Conservation (phyloP, 2,329 filamentous ascomycete genomes). For the Geosmithia putterillii region DNA sequence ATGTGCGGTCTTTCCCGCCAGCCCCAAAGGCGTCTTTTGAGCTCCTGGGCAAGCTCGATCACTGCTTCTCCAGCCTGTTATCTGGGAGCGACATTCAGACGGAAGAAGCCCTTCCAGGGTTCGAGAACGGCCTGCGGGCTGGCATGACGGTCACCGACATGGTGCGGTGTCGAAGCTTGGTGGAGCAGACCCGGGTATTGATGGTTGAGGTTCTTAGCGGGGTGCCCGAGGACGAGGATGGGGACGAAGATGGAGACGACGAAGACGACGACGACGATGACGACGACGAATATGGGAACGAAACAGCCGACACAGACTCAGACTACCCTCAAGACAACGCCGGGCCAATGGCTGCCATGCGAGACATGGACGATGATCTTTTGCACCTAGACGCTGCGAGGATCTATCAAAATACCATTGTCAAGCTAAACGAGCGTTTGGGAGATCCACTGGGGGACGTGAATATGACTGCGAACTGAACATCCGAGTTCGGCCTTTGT, state of each 20-base stretch:
- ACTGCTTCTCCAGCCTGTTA: conserved; percentile 68
- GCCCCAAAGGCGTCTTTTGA: conserved; percentile 54
- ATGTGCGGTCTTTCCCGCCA: conserved; percentile 56
- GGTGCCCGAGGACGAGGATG: conserved; percentile 24
- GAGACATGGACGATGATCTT: conserved; percentile 33
- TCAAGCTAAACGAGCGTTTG: conserved; percentile 58
- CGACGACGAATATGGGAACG: conserved; percentile 18
- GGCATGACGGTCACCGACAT: conserved; percentile 73
- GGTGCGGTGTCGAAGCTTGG: conserved; percentile 72
- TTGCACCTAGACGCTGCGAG: conserved; percentile 59
- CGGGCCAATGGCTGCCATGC: conserved; percentile 3
- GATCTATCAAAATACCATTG: conserved; percentile 71
- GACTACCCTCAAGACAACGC: conserved; percentile 17
- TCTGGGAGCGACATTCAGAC: conserved; percentile 54
- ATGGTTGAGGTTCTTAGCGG: conserved; percentile 56
- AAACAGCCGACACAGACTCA: conserved; percentile 14
- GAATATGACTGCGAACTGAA: not conserved
- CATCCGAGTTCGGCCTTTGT: too few relatives aligned
- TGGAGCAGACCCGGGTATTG: conserved; percentile 60
- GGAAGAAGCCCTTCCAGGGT: conserved; percentile 55
- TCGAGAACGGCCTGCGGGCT: conserved; percentile 45
- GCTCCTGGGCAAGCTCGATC: conserved; percentile 67
- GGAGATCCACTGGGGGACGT: conserved; percentile 23
- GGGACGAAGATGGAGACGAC: conserved; percentile 18
- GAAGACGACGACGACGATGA: conserved; percentile 17